A percentile compares a stretch with the other conserved stretches of the same genome.
Conservation (phyloP, 495 filamentous ascomycete genomes). For the Hypoxylon lenormandii region DNA sequence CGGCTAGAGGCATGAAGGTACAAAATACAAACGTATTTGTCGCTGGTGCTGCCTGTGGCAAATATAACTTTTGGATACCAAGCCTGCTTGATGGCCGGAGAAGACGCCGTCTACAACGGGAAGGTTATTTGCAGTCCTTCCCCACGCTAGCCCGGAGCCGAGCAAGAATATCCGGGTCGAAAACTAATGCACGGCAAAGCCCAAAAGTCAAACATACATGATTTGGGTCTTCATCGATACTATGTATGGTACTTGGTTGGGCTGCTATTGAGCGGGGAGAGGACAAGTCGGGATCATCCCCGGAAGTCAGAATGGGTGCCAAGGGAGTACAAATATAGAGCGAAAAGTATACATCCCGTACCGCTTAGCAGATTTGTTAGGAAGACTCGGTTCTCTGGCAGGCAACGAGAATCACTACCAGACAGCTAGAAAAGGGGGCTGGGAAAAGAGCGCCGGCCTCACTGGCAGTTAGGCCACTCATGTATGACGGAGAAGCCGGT, state of each 20-base stretch:
- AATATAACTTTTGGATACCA: conserved; percentile 13
- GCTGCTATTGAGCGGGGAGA: conserved; percentile 37
- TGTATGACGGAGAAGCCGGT: conserved; percentile 37
- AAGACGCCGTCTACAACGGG: conserved; percentile 14
- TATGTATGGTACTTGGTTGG: conserved; percentile 37
- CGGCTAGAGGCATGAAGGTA: conserved; percentile 8
- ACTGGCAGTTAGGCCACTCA: conserved; percentile 18
- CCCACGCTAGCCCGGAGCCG: conserved; percentile 31
- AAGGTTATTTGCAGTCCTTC: conserved; percentile 20
- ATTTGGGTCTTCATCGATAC: conserved; percentile 22
- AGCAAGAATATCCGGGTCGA: conserved; percentile 40
- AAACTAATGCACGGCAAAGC: conserved; percentile 40
- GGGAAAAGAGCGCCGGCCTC: not conserved
- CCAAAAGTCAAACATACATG: conserved; percentile 46
- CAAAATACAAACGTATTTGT: conserved; percentile 12
- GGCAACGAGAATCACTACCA: not conserved
- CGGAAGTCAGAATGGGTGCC: conserved; percentile 30
- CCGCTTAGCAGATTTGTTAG: conserved; percentile 1
- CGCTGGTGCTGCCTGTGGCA: conserved; percentile 17
- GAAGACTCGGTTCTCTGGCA: not conserved
- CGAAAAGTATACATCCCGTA: conserved; percentile 21
- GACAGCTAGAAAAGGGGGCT: not conserved
- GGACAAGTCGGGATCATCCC: conserved; percentile 42
- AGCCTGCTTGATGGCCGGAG: conserved; percentile 9
- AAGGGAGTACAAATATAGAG: conserved; percentile 35